Evolutionary conservation across 371 early-diverging fungal genomes (phyloP).

Genomic region (Rhizopus microsporus): DNA sequence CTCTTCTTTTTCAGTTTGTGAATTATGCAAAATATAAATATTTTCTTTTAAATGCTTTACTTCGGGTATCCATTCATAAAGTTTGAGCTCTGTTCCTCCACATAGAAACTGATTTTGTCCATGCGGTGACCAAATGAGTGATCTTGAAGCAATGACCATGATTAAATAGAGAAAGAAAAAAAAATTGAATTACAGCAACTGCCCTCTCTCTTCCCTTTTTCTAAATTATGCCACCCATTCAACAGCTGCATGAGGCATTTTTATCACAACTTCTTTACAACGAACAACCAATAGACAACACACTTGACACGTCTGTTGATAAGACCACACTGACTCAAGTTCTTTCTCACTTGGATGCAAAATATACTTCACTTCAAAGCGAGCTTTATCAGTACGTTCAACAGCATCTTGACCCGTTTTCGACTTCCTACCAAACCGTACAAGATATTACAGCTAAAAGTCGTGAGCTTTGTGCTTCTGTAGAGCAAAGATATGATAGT

Average conservation of each 20-base stretch:
- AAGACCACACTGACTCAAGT: constrained; percentile 8
- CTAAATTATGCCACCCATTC: constrained; percentile 20
- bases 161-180: constrained; percentile 1
- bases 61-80: constrained; percentile 69
- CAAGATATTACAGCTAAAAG: constrained; percentile 10
- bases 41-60: constrained; percentile 23
- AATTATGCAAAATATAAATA: constrained; percentile 3
- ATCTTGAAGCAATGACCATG: constrained; percentile 37
- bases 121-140: constrained; percentile 69
- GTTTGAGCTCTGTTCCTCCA: constrained; percentile 65
- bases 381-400: constrained; percentile 20
- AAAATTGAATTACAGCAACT: neutral
- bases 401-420: constrained; percentile 18
- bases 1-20: neutral
- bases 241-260: constrained; percentile 23
- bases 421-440: constrained; percentile 8
- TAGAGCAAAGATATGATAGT: neutral
- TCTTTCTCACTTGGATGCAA: constrained; percentile 16
- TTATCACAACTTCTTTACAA: constrained; percentile 14
- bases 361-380: constrained; percentile 18
- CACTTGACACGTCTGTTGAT: constrained; percentile 8
- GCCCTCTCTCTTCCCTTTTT: neutral
- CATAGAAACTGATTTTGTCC: constrained; percentile 64
- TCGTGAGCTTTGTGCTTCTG: neutral
- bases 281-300: neutral